phyloP scores from a whole-genome alignment of 108 stramenopile species.

The Mediolabrus comicus region DNA sequence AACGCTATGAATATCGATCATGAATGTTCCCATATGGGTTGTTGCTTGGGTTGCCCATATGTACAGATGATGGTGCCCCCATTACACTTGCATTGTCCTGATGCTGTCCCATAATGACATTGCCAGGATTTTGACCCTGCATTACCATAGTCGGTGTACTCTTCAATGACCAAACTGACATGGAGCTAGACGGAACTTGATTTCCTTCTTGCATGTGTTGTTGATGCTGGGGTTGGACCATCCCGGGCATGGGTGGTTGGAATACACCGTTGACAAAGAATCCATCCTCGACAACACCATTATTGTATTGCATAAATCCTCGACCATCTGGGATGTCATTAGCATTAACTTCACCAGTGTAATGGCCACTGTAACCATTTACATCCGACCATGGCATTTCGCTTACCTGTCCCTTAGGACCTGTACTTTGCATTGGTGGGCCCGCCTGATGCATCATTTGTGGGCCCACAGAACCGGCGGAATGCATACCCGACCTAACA shows the following conservation, averaged over 20 bases:
- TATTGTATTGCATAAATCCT: constrained; percentile 38
- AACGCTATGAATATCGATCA: background rate
- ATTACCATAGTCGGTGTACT: constrained; percentile 33
- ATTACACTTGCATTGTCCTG: background rate
- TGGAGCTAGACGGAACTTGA: constrained; percentile 21
- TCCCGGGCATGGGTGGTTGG: constrained; percentile 9
- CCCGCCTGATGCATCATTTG: background rate
- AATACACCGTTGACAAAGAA: constrained; percentile 42
- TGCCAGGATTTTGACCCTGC: background rate
- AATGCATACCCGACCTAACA: background rate
- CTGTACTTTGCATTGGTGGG: background rate
- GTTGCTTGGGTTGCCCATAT: background rate
- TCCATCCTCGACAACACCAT: constrained; percentile 42
- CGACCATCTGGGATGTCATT: constrained; percentile 30
- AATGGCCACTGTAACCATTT: constrained; percentile 40
- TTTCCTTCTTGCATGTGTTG: background rate
- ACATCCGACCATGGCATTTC: constrained; percentile 45
- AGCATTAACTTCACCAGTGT: constrained; percentile 32
- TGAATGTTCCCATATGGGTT: background rate
- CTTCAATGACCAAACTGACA: constrained; percentile 38
- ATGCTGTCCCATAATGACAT: background rate
- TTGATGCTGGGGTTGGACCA: background rate
- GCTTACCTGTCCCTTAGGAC: constrained; percentile 10
- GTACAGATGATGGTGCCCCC: background rate
- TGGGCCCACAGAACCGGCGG: background rate